Conservation (phyloP, 805 yeast species). For the Maudiozyma serrabonitensis region DNA sequence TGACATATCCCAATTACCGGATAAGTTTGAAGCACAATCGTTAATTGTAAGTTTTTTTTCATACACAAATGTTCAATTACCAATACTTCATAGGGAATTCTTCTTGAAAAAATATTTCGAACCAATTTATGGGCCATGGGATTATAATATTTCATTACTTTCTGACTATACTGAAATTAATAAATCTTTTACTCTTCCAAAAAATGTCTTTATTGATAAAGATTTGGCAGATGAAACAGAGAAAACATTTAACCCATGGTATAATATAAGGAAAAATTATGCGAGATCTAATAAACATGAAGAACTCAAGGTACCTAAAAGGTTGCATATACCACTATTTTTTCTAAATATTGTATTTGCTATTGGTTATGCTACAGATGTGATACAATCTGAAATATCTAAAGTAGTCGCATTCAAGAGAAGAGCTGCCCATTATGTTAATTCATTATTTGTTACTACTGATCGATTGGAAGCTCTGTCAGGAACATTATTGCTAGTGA, state of each 20-base stretch:
- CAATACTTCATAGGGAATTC: conserved; percentile 72
- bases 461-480: conserved; percentile 66
- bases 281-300: conserved; percentile 15
- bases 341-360: conserved; percentile 74
- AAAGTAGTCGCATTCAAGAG: conserved; percentile 62
- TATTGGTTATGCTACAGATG: conserved; percentile 65
- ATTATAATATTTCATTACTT: conserved; percentile 45
- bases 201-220: conserved; percentile 8
- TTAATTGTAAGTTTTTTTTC: conserved; percentile 59
- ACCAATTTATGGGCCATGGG: conserved; percentile 70
- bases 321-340: conserved; percentile 44
- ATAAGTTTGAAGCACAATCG: conserved; percentile 59
- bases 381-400: conserved; percentile 52
- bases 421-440: conserved; percentile 52
- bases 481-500: conserved; percentile 56
- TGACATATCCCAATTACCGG: conserved; percentile 39
- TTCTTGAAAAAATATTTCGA: conserved; percentile 57
- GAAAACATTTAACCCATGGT: conserved; percentile 9
- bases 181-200: conserved; percentile 26
- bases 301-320: conserved; percentile 4
- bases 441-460: conserved; percentile 43
- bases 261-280: conserved; percentile 35
- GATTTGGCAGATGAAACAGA: conserved; percentile 4
- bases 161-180: conserved; percentile 42
- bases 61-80: conserved; percentile 75